Percentiles rank a stretch among this genome's conserved stretches.
Evolutionary conservation across 441 rosid species (phyloP).

Genomic region (Caryocar brasiliense): DNA sequence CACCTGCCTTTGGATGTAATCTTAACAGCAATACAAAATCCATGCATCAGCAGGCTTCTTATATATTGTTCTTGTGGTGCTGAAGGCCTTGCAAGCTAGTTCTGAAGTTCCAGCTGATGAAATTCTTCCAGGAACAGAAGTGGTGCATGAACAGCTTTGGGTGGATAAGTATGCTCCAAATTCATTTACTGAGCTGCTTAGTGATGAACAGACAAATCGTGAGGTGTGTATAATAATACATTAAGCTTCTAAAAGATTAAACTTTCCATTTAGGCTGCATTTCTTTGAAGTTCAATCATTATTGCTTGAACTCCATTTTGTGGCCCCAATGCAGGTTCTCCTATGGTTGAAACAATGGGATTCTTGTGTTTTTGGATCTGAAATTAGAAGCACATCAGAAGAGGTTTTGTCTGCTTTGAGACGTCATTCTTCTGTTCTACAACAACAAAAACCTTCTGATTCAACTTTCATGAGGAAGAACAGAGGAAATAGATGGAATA

Average conservation of each 20-base stretch:
- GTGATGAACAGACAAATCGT: conserved; percentile 96
- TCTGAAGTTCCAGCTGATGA: conserved; percentile 37
- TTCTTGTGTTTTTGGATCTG: conserved; percentile 94
- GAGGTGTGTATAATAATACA: conserved; percentile 47
- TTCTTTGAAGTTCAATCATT: not conserved
- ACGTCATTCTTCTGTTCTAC: conserved; percentile 69
- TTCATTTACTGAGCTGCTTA: conserved; percentile 94
- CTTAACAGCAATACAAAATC: not conserved
- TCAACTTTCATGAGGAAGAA: conserved; percentile 41
- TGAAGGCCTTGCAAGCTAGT: conserved; percentile 74
- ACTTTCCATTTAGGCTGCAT: conserved; percentile 5
- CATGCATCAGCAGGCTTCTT: conserved; percentile 2
- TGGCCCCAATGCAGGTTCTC: conserved; percentile 54
- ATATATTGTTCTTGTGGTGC: conserved; percentile 13
- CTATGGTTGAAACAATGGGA: conserved; percentile 99
- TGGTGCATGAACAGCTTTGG: conserved; percentile 70
- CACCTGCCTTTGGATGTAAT: not conserved
- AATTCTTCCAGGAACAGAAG: conserved; percentile 33
- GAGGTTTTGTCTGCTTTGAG: conserved; percentile 81
- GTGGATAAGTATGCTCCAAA: conserved; percentile 91
- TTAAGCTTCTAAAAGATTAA: not conserved
- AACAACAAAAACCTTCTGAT: conserved; percentile 43
- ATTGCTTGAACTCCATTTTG: conserved; percentile 15
- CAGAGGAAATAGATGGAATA: conserved; percentile 39
- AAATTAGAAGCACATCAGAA: conserved; percentile 82